phyloP scores from a whole-genome alignment of 768 basidiomycete species.

The Tephrocybe sp. region DNA sequence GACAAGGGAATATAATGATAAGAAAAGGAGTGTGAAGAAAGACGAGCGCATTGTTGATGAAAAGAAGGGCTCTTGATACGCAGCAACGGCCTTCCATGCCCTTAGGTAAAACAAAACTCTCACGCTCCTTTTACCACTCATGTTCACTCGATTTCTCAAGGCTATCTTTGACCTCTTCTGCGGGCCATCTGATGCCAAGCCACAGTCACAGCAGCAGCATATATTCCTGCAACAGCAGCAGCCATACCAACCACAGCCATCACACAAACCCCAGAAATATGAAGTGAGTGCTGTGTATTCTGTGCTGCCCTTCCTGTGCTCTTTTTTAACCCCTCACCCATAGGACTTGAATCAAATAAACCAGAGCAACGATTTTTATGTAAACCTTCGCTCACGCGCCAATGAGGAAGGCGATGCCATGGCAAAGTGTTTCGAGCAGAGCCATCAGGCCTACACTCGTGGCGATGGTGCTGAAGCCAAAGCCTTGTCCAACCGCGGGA shows the following conservation, averaged over 20 bases:
- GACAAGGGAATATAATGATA: slow-evolving; percentile 38
- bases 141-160: slow-evolving; percentile 30
- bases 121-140: slow-evolving; percentile 1
- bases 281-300: neutral
- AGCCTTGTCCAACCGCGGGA: slow-evolving; percentile 77
- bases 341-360: slow-evolving; percentile 63
- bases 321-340: neutral
- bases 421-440: slow-evolving; percentile 67
- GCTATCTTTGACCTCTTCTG: slow-evolving; percentile 30
- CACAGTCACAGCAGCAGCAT: neutral
- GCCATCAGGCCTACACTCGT: slow-evolving; percentile 71
- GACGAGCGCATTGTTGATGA: slow-evolving; percentile 24
- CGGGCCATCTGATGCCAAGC: slow-evolving; percentile 10
- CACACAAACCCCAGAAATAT: slow-evolving; percentile 8
- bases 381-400: slow-evolving; percentile 70
- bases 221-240: slow-evolving; percentile 14
- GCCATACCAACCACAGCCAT: slow-evolving; percentile 12
- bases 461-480: slow-evolving; percentile 83
- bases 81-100: slow-evolving; percentile 1
- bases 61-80: neutral
- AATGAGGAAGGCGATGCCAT: slow-evolving; percentile 79
- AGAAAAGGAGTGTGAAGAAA: slow-evolving; percentile 54
- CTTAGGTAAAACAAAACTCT: neutral
- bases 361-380: slow-evolving; percentile 70
- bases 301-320: neutral